A percentile compares a stretch with the other conserved stretches of the same genome.
Conservation (phyloP, 306 rosid species). For the Vachellia pachyceras region DNA sequence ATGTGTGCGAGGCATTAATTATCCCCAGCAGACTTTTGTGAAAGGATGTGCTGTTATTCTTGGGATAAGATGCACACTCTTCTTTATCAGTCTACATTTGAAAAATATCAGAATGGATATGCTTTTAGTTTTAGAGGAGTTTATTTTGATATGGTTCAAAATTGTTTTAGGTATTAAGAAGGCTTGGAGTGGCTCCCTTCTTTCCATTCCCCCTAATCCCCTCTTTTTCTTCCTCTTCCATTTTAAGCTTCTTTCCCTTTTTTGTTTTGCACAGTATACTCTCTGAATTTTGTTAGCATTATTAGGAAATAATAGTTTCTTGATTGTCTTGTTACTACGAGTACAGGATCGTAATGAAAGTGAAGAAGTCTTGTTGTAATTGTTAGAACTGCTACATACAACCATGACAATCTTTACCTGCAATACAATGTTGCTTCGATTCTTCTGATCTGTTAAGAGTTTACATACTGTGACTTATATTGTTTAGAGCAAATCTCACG, state of each 20-base stretch:
- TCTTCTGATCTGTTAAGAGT: background rate
- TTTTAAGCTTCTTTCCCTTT: background rate
- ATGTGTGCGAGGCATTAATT: background rate
- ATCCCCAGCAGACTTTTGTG: background rate
- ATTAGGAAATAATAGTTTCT: too few species aligned
- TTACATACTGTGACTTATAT: too few species aligned
- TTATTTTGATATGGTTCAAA: background rate
- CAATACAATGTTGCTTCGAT: background rate
- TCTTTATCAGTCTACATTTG: background rate
- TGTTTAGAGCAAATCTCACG: background rate
- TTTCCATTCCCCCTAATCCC: background rate
- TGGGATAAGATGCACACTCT: background rate
- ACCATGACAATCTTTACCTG: background rate
- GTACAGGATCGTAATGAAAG: constrained; percentile 10
- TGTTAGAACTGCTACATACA: background rate
- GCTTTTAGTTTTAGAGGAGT: background rate
- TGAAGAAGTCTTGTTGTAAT: background rate
- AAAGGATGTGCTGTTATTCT: constrained; percentile 8
- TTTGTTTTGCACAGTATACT: background rate
- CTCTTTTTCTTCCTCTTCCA: too few species aligned
- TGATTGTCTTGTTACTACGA: background rate
- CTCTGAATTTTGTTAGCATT: background rate
- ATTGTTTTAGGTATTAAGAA: background rate
- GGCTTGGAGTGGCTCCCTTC: background rate
- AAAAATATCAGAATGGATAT: background rate